Evolutionary conservation across 2,329 filamentous ascomycete species (phyloP).

Genomic region (Chrysosporium queenslandicum): DNA sequence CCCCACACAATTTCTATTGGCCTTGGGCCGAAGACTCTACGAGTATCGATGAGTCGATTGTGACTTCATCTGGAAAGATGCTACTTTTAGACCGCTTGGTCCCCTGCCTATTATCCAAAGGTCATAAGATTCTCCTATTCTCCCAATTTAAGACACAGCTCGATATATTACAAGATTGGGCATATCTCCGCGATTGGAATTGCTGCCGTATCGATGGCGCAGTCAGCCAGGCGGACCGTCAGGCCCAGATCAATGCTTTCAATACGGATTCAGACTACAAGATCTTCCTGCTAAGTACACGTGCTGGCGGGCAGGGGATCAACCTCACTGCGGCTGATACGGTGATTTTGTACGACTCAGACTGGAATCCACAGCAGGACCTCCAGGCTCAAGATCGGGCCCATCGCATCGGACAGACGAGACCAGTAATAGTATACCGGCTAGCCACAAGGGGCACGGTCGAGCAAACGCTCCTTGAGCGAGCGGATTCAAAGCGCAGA

Average conservation of each 20-base stretch:
- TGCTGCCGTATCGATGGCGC: slow-evolving; percentile 85
- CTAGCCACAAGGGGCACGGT: slow-evolving; percentile 89
- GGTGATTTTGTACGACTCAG: slow-evolving; percentile 90
- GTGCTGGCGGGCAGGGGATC: slow-evolving; percentile 94
- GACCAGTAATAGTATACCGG: slow-evolving; percentile 85
- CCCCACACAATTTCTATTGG: slow-evolving; percentile 92
- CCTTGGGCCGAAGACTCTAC: slow-evolving; percentile 56
- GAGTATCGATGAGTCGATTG: slow-evolving; percentile 64
- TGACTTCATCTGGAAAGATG: slow-evolving; percentile 92
- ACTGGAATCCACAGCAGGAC: slow-evolving; percentile 95
- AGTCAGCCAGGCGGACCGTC: slow-evolving; percentile 63
- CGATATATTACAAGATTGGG: slow-evolving; percentile 83
- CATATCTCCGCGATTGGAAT: slow-evolving; percentile 67
- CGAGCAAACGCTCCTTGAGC: slow-evolving; percentile 75
- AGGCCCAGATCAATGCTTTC: slow-evolving; percentile 62
- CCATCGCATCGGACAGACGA: slow-evolving; percentile 86
- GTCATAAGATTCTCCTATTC: slow-evolving; percentile 90
- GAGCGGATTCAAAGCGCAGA: slow-evolving; percentile 81
- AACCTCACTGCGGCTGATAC: slow-evolving; percentile 98
- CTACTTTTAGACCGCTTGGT: slow-evolving; percentile 80
- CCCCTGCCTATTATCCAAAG: slow-evolving; percentile 58
- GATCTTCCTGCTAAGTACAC: slow-evolving; percentile 78
- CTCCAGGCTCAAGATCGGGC: slow-evolving; percentile 92
- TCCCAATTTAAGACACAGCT: slow-evolving; percentile 93
- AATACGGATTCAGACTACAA: slow-evolving; percentile 56